Conservation (phyloP, 2,329 filamentous ascomycete species). For the Thelonectria discophora region DNA sequence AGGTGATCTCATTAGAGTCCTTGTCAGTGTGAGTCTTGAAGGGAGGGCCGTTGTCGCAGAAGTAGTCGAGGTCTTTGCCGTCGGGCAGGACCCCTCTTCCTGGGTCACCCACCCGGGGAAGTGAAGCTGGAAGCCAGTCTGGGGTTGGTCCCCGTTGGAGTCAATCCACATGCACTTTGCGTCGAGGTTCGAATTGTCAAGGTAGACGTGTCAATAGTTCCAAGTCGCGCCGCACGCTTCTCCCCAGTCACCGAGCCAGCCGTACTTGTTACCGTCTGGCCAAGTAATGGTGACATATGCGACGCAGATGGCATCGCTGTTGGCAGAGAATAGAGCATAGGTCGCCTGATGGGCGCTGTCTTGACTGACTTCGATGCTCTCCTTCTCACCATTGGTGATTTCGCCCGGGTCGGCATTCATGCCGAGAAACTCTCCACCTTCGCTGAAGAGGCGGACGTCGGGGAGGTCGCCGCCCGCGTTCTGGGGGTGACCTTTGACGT, state of each 20-base stretch:
- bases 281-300: constrained; percentile 29
- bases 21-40: constrained; percentile 20
- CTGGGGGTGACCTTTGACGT: constrained; percentile 4
- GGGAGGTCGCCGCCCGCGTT: constrained; percentile 22
- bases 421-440: constrained; percentile 20
- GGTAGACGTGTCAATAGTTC: constrained; percentile 25
- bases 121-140: constrained; percentile 45
- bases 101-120: constrained; percentile 40
- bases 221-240: constrained; percentile 23
- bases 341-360: constrained; percentile 14
- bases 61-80: constrained; percentile 25
- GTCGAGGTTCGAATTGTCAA: constrained; percentile 6
- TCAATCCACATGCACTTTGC: constrained; percentile 31
- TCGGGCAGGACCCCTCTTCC: constrained; percentile 10
- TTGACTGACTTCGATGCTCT: constrained; percentile 9
- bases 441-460: constrained; percentile 24
- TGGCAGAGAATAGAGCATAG: constrained; percentile 22
- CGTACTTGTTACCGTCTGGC: constrained; percentile 28
- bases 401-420: constrained; percentile 3
- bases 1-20: constrained; percentile 21
- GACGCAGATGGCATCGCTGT: constrained; percentile 30
- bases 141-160: constrained; percentile 29
- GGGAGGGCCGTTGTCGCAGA: constrained; percentile 24
- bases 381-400: background rate
- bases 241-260: constrained; percentile 24